phyloP scores from a whole-genome alignment of 2,329 filamentous ascomycete genomes.

The Fusarium scirpi region DNA sequence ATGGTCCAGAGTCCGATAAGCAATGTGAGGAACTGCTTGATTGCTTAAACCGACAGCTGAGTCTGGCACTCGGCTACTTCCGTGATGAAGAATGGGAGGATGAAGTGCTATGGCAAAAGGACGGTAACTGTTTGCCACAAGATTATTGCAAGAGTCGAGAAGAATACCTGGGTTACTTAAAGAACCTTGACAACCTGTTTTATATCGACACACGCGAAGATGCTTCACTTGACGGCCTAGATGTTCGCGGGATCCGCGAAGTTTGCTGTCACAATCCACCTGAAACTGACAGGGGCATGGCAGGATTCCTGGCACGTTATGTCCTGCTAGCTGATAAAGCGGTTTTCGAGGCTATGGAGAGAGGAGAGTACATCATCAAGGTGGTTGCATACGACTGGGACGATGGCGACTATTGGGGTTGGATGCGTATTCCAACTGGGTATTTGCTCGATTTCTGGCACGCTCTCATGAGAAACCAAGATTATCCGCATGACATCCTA shows the following conservation, averaged over 20 bases:
- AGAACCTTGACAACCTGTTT: too few species aligned
- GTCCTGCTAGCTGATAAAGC: background rate
- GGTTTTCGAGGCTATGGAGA: background rate
- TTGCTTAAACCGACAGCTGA: background rate
- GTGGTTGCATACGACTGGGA: background rate
- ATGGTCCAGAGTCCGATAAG: background rate
- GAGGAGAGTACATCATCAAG: background rate
- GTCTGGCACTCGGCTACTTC: background rate
- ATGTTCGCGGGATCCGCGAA: too few species aligned
- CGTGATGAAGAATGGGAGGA: background rate
- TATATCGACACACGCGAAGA: too few species aligned
- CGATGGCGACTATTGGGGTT: background rate
- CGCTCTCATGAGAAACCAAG: too few species aligned
- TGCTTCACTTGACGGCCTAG: background rate
- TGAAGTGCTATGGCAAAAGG: background rate
- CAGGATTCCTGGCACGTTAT: accelerated
- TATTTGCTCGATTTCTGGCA: slow-evolving; percentile 25
- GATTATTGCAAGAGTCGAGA: too few species aligned
- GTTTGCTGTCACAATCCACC: too few species aligned
- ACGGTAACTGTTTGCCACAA: too few species aligned
- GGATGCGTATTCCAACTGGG: slow-evolving; percentile 8
- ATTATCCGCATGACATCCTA: too few species aligned
- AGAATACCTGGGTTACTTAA: too few species aligned
- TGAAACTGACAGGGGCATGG: background rate
- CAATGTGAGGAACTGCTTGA: background rate